Percentiles rank a stretch among this genome's conserved stretches.
Evolutionary conservation across 495 filamentous ascomycete species (phyloP).

Genomic region (Penicillium taxi): DNA sequence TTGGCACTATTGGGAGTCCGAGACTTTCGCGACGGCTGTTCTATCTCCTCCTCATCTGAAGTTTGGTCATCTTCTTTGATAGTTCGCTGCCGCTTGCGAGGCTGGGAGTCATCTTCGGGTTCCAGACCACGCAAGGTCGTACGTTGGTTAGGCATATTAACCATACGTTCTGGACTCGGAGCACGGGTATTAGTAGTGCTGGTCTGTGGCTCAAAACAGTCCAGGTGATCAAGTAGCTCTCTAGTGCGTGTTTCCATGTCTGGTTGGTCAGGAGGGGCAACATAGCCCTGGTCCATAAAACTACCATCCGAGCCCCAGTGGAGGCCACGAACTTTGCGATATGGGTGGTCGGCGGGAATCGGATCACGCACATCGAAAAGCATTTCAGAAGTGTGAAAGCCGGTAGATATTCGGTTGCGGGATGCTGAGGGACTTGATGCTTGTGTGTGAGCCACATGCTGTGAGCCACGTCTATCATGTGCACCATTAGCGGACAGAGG

Average conservation of each 20-base stretch:
- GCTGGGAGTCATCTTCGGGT: constrained; percentile 22
- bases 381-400: constrained; percentile 39
- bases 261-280: constrained; percentile 45
- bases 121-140: constrained; percentile 3
- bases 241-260: constrained; percentile 48
- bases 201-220: constrained; percentile 44
- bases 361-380: constrained; percentile 38
- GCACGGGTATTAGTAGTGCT: constrained; percentile 52
- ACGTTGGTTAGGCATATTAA: constrained; percentile 10
- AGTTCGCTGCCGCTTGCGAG: constrained; percentile 30
- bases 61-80: constrained; percentile 31
- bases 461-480: constrained; percentile 12
- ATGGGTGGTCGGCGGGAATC: constrained; percentile 32
- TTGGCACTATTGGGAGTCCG: constrained; percentile 30
- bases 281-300: constrained; percentile 52
- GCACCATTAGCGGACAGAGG: constrained; percentile 19
- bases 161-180: constrained; percentile 44
- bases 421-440: constrained; percentile 13
- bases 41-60: constrained; percentile 33
- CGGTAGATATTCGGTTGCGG: constrained; percentile 21
- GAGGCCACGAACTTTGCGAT: constrained; percentile 33
- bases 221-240: constrained; percentile 45
- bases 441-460: constrained; percentile 13
- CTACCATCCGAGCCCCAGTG: constrained; percentile 60
- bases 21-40: constrained; percentile 42